phyloP scores from a whole-genome alignment of 257 asterid species.

The Fraxinus excelsior region DNA sequence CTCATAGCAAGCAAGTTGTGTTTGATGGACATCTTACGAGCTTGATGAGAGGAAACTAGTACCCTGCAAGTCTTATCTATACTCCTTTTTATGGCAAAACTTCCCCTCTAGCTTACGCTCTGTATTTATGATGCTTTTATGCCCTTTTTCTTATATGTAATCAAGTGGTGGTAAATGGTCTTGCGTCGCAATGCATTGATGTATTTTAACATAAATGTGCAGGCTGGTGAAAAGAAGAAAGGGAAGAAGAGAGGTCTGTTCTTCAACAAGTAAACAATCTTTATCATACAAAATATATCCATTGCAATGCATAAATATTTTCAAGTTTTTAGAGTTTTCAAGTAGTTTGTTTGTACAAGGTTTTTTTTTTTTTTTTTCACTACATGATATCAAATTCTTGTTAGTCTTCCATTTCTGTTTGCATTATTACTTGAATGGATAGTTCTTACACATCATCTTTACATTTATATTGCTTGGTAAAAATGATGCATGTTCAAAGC shows the following conservation, averaged over 20 bases:
- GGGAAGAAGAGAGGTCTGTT: conserved; percentile 70
- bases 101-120: not conserved
- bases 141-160: not conserved
- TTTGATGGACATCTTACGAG: not conserved
- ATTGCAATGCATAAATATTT: not conserved
- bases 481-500: not conserved
- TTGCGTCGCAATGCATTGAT: not conserved
- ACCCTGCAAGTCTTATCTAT: too few relatives aligned
- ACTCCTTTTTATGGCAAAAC: not conserved
- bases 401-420: not conserved
- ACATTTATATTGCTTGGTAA: not conserved
- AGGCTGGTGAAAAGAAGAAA: conserved; percentile 88
- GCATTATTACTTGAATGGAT: not conserved
- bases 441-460: not conserved
- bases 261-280: conserved; percentile 53
- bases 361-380: not conserved
- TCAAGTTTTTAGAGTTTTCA: not conserved
- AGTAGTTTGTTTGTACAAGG: not conserved
- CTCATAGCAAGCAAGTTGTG: not conserved
- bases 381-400: not conserved
- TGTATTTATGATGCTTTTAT: not conserved
- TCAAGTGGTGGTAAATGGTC: not conserved
- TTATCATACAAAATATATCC: not conserved
- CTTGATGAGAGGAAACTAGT: not conserved
- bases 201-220: conserved; percentile 29